phyloP scores from a whole-genome alignment of 139 green algal genomes.

The Zygnema circumcarinatum region DNA sequence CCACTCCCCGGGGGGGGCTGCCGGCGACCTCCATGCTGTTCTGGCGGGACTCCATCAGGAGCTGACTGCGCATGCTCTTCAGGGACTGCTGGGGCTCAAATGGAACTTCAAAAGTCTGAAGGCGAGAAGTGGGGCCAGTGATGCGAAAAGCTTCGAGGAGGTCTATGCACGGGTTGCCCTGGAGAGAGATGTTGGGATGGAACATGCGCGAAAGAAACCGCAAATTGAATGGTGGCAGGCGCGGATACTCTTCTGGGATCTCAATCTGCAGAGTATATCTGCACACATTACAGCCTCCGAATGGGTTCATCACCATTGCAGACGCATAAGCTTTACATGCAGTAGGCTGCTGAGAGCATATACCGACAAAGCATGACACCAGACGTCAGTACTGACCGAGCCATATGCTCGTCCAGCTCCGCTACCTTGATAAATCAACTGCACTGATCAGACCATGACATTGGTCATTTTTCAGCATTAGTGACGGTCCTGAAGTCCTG shows the following conservation, averaged over 20 bases:
- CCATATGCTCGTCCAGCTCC: no score
- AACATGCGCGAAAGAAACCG: conserved; percentile 9
- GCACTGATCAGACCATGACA: no score
- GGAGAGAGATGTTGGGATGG: conserved; percentile 5
- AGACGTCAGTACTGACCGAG: no score
- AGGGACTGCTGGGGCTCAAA: not conserved
- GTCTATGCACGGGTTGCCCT: not conserved
- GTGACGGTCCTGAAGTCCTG: no score
- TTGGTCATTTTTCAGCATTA: no score
- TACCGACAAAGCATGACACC: no score
- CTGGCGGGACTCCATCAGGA: not conserved
- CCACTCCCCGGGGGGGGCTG: not conserved
- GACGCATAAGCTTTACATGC: no score
- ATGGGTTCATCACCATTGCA: no score
- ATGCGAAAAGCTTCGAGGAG: not conserved
- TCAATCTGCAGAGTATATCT: not conserved
- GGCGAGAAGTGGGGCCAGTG: not conserved
- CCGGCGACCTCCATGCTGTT: not conserved
- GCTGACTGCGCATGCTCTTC: not conserved
- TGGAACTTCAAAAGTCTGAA: not conserved
- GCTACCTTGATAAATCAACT: no score
- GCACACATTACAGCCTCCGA: no score
- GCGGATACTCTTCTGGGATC: not conserved
- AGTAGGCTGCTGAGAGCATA: no score
- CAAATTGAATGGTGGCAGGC: not conserved